These are phyloP conservation scores for Cryomyces antarcticus DNA, from an alignment of 495 filamentous ascomycete species.

Conservation along the genomic window DNA sequence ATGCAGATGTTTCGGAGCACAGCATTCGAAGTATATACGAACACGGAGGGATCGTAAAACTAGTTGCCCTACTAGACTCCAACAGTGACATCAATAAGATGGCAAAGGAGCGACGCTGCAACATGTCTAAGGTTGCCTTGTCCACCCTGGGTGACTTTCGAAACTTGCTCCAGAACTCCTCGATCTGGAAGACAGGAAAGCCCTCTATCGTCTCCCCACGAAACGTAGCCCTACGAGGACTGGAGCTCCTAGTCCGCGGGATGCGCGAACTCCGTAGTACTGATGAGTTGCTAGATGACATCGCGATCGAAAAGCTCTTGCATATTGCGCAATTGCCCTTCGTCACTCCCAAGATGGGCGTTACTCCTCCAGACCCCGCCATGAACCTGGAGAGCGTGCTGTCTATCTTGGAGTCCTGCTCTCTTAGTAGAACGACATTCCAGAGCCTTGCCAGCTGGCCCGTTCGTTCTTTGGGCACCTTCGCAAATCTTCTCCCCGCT, in stretches of 20 bases:
- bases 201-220: constrained; percentile 37
- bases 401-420: constrained; percentile 42
- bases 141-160: constrained; percentile 31
- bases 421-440: neutral
- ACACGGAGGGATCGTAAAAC: constrained; percentile 27
- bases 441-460: too few relatives aligned
- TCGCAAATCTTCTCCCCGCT: neutral
- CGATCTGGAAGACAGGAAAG: constrained; percentile 33
- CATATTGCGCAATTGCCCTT: constrained; percentile 1
- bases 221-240: constrained; percentile 37
- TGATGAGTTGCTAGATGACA: constrained; percentile 24
- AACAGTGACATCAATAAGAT: constrained; percentile 30
- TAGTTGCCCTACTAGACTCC: constrained; percentile 31
- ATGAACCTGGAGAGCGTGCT: constrained; percentile 23
- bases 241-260: constrained; percentile 38
- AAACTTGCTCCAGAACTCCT: constrained; percentile 24
- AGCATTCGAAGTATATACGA: constrained; percentile 28
- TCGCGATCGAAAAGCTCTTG: constrained; percentile 5
- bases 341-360: constrained; percentile 1
- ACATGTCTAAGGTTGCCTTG: constrained; percentile 44
- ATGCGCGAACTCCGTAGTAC: constrained; percentile 27
- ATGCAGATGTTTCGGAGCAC: constrained; percentile 26
- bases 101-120: constrained; percentile 41
- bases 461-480: too few relatives aligned
- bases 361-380: neutral